A percentile compares a stretch with the other conserved stretches of the same genome.
Evolutionary conservation across 352 stramenopile species (phyloP).

Genomic region (Pythium graminicola): DNA sequence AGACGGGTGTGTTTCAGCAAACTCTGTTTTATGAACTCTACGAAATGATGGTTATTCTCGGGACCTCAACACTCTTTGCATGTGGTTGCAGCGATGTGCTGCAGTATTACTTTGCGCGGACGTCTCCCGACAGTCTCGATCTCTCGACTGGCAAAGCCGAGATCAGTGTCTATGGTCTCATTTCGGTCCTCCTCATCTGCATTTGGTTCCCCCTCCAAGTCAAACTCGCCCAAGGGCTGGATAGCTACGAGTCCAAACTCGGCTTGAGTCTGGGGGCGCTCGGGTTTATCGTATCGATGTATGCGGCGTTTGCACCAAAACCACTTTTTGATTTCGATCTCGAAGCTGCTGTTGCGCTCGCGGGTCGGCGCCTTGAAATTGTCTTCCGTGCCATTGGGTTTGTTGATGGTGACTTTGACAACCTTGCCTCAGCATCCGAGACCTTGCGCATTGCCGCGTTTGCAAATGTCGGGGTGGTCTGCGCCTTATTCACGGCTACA

Average conservation of each 20-base stretch:
- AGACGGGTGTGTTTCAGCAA: conserved; percentile 55
- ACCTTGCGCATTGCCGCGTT: conserved; percentile 28
- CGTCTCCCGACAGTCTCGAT: background rate
- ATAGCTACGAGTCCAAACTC: conserved; percentile 54
- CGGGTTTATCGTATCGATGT: conserved; percentile 50
- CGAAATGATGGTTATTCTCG: conserved; percentile 72
- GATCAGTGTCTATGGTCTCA: conserved; percentile 56
- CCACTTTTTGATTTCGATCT: conserved; percentile 62
- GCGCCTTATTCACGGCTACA: conserved; percentile 52
- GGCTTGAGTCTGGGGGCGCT: conserved; percentile 47
- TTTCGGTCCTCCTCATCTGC: conserved; percentile 54
- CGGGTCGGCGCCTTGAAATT: conserved; percentile 38
- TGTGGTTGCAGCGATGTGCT: conserved; percentile 41
- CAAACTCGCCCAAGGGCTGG: conserved; percentile 54
- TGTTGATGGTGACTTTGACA: conserved; percentile 48
- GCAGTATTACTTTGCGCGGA: conserved; percentile 23
- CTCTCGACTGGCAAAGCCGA: conserved; percentile 24
- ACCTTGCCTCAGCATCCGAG: conserved; percentile 25
- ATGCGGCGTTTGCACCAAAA: conserved; percentile 55
- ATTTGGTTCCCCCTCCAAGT: conserved; percentile 74
- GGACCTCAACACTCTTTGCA: conserved; percentile 44
- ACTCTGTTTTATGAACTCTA: conserved; percentile 80
- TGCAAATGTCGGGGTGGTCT: conserved; percentile 30
- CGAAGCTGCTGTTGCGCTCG: conserved; percentile 33
- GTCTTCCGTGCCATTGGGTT: conserved; percentile 53